These are phyloP conservation scores for Candida glucosophila DNA, from an alignment of 1,139 yeast species.

Conservation along the genomic window DNA sequence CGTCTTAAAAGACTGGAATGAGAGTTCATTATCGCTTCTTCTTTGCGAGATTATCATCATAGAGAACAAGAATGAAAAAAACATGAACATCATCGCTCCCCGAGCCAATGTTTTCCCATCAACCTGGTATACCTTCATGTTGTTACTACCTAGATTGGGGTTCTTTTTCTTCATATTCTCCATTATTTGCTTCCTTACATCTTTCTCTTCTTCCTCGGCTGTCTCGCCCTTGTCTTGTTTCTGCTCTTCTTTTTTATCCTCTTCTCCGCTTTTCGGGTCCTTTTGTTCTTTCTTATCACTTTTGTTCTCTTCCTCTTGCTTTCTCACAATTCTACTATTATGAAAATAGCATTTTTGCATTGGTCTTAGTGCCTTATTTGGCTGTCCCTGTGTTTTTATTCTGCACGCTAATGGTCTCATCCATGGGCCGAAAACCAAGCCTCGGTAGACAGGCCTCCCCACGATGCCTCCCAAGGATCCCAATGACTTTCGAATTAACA, in stretches of 20 bases:
- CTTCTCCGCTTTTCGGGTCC: constrained; percentile 4
- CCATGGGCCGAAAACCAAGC: too few relatives aligned
- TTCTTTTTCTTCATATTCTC: constrained; percentile 23
- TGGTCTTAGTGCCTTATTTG: too few relatives aligned
- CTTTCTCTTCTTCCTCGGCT: constrained; percentile 15
- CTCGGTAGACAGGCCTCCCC: too few relatives aligned
- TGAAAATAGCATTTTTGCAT: not conserved
- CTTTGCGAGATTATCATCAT: constrained; percentile 9
- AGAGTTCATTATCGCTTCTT: constrained; percentile 37
- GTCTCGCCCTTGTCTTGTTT: constrained; percentile 7
- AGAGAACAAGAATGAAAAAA: constrained; percentile 5
- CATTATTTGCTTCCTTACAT: constrained; percentile 25
- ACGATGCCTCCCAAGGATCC: too few relatives aligned
- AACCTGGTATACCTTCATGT: constrained; percentile 23
- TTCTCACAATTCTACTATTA: constrained; percentile 2
- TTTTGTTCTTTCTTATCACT: constrained; percentile 7
- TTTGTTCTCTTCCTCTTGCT: constrained; percentile 2
- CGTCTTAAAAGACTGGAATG: constrained; percentile 87
- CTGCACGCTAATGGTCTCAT: too few relatives aligned
- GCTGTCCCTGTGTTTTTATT: too few relatives aligned
- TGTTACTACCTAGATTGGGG: constrained; percentile 21
- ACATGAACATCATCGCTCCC: constrained; percentile 7
- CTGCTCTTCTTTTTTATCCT: constrained; percentile 6
- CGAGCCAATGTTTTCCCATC: constrained; percentile 15
- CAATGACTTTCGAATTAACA: too few relatives aligned